Conservation (phyloP, 2,329 filamentous ascomycete species). For the Colletotrichum sojae region DNA sequence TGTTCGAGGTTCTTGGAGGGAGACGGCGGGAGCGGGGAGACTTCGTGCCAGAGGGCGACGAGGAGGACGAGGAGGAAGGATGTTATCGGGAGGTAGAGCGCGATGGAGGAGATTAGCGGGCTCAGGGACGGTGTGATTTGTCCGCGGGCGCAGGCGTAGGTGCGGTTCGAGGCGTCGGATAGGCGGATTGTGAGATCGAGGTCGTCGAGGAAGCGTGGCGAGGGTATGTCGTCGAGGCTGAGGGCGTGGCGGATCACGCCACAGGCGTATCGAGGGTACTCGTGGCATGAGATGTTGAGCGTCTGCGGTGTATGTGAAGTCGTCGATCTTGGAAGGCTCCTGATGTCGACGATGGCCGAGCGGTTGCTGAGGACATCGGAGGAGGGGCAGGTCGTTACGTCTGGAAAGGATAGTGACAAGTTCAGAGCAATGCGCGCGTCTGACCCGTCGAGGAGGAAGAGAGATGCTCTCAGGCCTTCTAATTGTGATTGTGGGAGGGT, state of each 20-base stretch:
- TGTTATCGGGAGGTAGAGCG: background rate
- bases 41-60: constrained; percentile 16
- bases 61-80: background rate
- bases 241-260: background rate
- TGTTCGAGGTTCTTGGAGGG: background rate
- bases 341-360: background rate
- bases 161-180: background rate
- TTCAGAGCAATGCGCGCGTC: background rate
- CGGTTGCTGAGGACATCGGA: background rate
- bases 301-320: background rate
- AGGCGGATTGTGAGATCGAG: background rate
- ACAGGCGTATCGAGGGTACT: background rate
- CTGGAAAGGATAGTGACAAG: background rate
- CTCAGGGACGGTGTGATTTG: constrained; percentile 5
- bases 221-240: background rate
- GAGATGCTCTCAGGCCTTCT: background rate
- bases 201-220: background rate
- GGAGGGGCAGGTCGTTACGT: background rate
- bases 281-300: background rate
- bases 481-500: background rate
- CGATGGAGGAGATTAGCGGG: background rate
- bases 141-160: background rate
- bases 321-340: background rate
- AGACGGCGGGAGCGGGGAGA: background rate
- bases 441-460: background rate